Conservation (phyloP, 1,284 basidiomycete genomes). For the Mycena citricolor region DNA sequence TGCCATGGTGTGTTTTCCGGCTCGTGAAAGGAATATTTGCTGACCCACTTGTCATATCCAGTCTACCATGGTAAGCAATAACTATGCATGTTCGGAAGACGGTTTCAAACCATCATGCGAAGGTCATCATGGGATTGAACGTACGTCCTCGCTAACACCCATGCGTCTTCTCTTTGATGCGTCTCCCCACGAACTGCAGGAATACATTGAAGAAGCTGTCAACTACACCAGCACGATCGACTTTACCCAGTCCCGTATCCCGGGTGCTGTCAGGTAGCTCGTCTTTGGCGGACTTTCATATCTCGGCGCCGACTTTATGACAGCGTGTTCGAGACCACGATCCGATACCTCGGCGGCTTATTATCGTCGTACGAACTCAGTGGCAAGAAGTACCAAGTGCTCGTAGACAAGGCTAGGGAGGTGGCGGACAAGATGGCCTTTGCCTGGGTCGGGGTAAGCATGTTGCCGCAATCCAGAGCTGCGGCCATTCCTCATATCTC, state of each 20-base stretch:
- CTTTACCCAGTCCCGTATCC: constrained; percentile 40
- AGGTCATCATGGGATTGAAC: constrained; percentile 45
- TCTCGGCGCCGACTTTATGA: too few species aligned
- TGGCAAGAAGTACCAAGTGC: constrained; percentile 43
- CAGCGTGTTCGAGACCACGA: constrained; percentile 74
- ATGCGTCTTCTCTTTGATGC: not conserved
- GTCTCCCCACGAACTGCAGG: constrained; percentile 26
- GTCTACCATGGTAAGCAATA: constrained; percentile 16
- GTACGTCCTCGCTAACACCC: constrained; percentile 26
- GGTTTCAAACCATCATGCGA: not conserved
- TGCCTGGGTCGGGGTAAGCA: constrained; percentile 40
- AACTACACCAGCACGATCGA: constrained; percentile 42
- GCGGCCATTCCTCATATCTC: too few species aligned
- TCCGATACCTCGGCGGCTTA: constrained; percentile 59
- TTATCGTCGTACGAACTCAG: constrained; percentile 74
- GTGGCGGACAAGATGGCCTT: constrained; percentile 56
- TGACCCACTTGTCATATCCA: not conserved
- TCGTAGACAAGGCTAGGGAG: constrained; percentile 56
- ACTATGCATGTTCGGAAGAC: not conserved
- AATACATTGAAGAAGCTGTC: constrained; percentile 45
- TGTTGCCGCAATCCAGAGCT: too few species aligned
- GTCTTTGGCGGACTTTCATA: too few species aligned
- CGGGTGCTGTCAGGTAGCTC: constrained; percentile 33
- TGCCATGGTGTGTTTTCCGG: constrained; percentile 11
- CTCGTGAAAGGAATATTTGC: not conserved